A percentile compares a stretch with the other conserved stretches of the same genome.
These are phyloP conservation scores for Vigna trinervia DNA, from an alignment of 306 rosid genomes.

Conservation along the genomic window DNA sequence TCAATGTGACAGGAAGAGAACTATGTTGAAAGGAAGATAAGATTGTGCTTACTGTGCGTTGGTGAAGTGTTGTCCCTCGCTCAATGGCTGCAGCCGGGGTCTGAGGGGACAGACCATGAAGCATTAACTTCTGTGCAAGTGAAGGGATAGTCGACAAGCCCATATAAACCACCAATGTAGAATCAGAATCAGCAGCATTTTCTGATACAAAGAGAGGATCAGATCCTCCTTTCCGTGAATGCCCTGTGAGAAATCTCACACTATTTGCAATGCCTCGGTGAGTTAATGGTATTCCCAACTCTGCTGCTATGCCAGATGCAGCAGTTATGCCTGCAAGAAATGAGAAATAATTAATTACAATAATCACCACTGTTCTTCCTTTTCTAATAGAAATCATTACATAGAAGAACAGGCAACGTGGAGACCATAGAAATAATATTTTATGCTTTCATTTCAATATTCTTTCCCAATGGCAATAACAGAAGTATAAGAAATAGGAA, in stretches of 20 bases:
- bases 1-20: not conserved
- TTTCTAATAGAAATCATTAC: not conserved
- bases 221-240: constrained; percentile 89
- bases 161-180: constrained; percentile 94
- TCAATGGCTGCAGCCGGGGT: constrained; percentile 96
- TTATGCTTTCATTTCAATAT: constrained; percentile 3
- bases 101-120: constrained; percentile 73
- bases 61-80: constrained; percentile 92
- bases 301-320: constrained; percentile 95
- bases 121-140: constrained; percentile 80
- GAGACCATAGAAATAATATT: not conserved
- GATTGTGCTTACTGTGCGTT: constrained; percentile 67
- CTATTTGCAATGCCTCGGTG: constrained; percentile 87
- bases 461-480: not conserved
- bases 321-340: constrained; percentile 84
- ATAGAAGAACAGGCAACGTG: not conserved
- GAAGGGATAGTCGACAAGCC: constrained; percentile 94
- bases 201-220: constrained; percentile 92
- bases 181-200: constrained; percentile 88
- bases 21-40: not conserved
- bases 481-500: not conserved
- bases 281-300: constrained; percentile 88
- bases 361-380: not conserved
- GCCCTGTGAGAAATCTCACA: constrained; percentile 91
- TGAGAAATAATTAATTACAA: constrained; percentile 27